Base-by-base conservation (phyloP, 148 eudicot genomes). In the Nepenthes gracilis region DNA sequence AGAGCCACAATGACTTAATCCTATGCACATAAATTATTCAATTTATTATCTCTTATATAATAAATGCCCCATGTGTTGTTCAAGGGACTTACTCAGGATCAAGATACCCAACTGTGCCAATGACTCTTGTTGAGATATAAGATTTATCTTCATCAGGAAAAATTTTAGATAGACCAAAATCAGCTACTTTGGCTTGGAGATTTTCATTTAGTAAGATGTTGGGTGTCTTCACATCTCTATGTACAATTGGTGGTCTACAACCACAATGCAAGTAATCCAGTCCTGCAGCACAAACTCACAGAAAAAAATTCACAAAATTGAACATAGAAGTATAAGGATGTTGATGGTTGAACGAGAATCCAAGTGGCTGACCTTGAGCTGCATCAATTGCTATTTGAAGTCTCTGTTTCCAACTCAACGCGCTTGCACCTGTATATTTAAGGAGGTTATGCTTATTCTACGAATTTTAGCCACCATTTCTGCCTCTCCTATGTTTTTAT, bases 221-320 rank as follows among this genome's bases (percentile, higher is more conserved):
- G 35, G 73, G n/a, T 1, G 76, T 57, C 52, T 72, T 76, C 54
- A 76, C 68, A 37, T 76, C 80, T 65, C 76, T 72, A 43, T 76
- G 80, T 2, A 76, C 66, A 45, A 76, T 76, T 1, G 76, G 54
- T 32, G 80, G 80, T 35, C 66, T 72, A 61, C 80, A 76, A 36
- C 80, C 80, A 61, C 58, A 58, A 37, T 76, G 80, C 54, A 76
- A 63, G 61, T 76, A 64, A 13, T 76, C 80, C 62, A 76, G 34
- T 23, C 76, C 80, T 72, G 47, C 61, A 58, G 38, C 48, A 13
- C 47, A 55, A 0, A 12, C n/a, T 13, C 12, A 1, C 3, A 0
- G 6, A 32, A 2, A 52, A 52, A 2, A 1, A 0, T 12, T 13
- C 0, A 12, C 14, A 0, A 12, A 5, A 0, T 52, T 14, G 54